phyloP scores from a whole-genome alignment of 2,329 filamentous ascomycete species.

The Cordyceps fumosorosea region DNA sequence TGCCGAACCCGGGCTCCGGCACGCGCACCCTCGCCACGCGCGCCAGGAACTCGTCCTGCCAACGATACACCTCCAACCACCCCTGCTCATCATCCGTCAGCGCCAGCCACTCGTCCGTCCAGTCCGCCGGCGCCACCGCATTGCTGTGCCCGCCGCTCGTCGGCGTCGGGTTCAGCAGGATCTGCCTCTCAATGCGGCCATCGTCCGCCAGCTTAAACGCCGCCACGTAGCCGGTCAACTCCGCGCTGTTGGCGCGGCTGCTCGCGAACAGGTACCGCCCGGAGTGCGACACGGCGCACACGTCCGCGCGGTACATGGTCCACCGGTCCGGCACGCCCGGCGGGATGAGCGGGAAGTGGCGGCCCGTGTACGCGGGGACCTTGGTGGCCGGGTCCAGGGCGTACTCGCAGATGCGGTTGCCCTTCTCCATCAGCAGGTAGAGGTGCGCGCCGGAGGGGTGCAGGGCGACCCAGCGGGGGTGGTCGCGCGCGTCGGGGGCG shows the following conservation, averaged over 20 bases:
- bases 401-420: constrained; percentile 77
- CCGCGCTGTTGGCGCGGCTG: constrained; percentile 68
- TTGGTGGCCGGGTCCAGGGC: constrained; percentile 66
- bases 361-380: constrained; percentile 71
- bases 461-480: constrained; percentile 83
- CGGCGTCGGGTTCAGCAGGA: constrained; percentile 76
- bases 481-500: constrained; percentile 64
- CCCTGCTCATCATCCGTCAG: constrained; percentile 84
- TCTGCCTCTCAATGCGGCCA: constrained; percentile 69
- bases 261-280: constrained; percentile 77
- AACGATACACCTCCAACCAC: constrained; percentile 81
- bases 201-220: constrained; percentile 62
- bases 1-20: constrained; percentile 83
- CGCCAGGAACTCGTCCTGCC: constrained; percentile 73
- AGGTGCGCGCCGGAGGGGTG: constrained; percentile 72
- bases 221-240: constrained; percentile 74
- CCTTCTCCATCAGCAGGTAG: constrained; percentile 85
- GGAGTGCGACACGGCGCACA: constrained; percentile 65
- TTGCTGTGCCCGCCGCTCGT: constrained; percentile 86
- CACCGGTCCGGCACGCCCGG: constrained; percentile 52
- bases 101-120: constrained; percentile 84
- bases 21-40: constrained; percentile 72
- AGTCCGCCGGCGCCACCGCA: constrained; percentile 76
- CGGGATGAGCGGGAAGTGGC: constrained; percentile 72
- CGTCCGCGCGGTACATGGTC: constrained; percentile 75